These are phyloP conservation scores for Phytopythium chamaehyphon DNA, from an alignment of 352 stramenopile species.

Conservation along the genomic window DNA sequence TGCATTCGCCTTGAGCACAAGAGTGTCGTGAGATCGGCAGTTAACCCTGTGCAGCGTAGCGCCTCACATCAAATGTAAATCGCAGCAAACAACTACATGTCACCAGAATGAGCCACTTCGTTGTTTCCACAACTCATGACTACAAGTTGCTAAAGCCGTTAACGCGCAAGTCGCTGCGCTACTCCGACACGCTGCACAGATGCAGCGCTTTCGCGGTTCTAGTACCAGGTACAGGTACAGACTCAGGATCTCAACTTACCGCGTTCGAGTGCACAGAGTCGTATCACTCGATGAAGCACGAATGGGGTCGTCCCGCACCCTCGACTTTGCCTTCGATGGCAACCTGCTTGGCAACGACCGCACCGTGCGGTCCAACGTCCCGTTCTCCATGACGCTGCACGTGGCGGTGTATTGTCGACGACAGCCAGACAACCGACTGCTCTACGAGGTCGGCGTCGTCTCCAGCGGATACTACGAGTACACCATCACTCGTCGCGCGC, in stretches of 20 bases:
- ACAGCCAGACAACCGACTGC: conserved; percentile 12
- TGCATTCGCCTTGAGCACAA: no score
- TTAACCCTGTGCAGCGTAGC: no score
- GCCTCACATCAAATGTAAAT: no score
- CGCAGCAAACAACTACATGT: no score
- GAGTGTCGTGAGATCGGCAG: no score
- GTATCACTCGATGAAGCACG: conserved; percentile 21
- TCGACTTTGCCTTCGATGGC: conserved; percentile 56
- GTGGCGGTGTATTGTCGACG: conserved; percentile 45
- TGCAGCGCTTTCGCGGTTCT: conserved; percentile 5
- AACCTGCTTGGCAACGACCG: conserved; percentile 52
- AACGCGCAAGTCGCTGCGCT: conserved; percentile 35
- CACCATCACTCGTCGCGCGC: conserved; percentile 32
- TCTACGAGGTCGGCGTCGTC: conserved; percentile 49
- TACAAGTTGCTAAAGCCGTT: no score
- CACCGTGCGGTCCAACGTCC: conserved; percentile 61
- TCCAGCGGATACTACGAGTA: conserved; percentile 77
- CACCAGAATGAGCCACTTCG: no score
- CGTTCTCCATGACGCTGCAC: conserved; percentile 55
- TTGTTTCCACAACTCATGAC: no score
- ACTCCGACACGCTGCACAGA: conserved; percentile 42
- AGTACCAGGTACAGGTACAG: no score
- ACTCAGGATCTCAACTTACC: no score
- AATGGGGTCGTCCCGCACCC: conserved; percentile 12
- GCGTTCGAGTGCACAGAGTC: conserved; percentile 19